Base-by-base conservation (phyloP, 768 basidiomycete genomes). In the Boletus pseudo-olivaceus region DNA sequence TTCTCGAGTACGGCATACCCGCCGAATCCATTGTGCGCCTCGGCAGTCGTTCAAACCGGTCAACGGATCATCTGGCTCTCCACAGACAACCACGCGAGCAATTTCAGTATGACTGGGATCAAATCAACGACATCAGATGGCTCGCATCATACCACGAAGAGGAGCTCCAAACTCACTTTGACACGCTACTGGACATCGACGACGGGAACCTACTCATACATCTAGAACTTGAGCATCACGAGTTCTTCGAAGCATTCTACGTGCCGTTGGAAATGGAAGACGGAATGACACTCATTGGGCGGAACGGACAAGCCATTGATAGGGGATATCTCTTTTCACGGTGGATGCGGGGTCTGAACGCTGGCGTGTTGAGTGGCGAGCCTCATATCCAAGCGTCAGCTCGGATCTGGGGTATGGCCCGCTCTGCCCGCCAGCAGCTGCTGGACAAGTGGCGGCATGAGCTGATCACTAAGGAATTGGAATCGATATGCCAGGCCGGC, bases 1-100 rank as follows among this genome's bases (percentile, higher is more conserved):
- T 43, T n/a, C 42, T 43, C 42, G 6, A 43, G 17, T n/a, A 43
- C 17, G 82, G 77, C 1, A 83, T 88, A 3, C 80, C 83, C 1
- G 48, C 51, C 0, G 3, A 37, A 3, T 73, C 66, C 30, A 78
- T 88, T 39, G 77, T 86, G n/a, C 78, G 87, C 0, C 70, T 88
- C 0, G 77, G 76, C 0, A 76, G 85, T 1, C 85, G 86, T 60
- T 72, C 78, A 2, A 82, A 78, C 6, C 1, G 70, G 0, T 58
- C 70, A 0, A 83, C 78, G 0, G 79, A 76, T 19, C 65, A 68
- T 4, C 66, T 87, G n/a, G 55, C 72, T 1, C 64, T 88, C 0
- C 69, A 71, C 49, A 56, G 29, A 3, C 60, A 32, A 54, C 56
- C 44, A 4, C 53, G 53, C 11, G 20, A 5, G 5, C 14, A 15